These are phyloP conservation scores for Lagenaria siceraria DNA, from an alignment of 306 rosid genomes.

Conservation along the genomic window DNA sequence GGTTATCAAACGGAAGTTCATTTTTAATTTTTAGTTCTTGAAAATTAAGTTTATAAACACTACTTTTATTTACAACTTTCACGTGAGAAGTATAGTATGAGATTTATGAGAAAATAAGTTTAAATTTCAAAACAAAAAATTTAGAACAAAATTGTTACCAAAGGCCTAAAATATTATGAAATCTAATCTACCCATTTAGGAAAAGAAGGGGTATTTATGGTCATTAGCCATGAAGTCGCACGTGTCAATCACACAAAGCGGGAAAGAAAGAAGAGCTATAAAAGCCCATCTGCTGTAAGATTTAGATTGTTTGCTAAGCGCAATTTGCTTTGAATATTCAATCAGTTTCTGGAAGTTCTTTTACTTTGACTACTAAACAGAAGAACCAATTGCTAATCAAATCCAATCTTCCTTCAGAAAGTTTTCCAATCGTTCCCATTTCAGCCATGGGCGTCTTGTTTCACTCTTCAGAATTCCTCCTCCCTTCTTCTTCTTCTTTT, in stretches of 20 bases:
- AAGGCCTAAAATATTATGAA: too few relatives aligned
- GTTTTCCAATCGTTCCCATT: neutral
- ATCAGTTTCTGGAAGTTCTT: neutral
- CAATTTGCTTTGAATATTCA: neutral
- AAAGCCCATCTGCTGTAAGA: neutral
- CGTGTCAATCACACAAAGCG: neutral
- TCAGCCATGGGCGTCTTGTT: conserved; percentile 36
- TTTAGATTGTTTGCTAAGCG: neutral
- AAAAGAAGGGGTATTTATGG: neutral
- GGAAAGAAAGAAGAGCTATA: neutral
- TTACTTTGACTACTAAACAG: neutral
- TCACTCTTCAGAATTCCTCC: conserved; percentile 65
- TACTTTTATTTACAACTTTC: too few relatives aligned
- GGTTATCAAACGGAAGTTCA: too few relatives aligned
- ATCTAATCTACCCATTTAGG: too few relatives aligned
- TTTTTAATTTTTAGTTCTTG: too few relatives aligned
- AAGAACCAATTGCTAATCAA: neutral
- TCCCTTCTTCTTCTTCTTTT: conserved; percentile 24
- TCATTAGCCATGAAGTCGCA: neutral
- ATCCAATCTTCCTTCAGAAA: neutral
- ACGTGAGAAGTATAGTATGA: too few relatives aligned
- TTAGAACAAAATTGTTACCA: too few relatives aligned
- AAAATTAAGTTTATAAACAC: too few relatives aligned
- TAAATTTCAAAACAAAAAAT: too few relatives aligned
- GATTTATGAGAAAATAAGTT: too few relatives aligned